Conservation (phyloP, 192 early-diverging fungal species). For the Linderina pennispora region DNA sequence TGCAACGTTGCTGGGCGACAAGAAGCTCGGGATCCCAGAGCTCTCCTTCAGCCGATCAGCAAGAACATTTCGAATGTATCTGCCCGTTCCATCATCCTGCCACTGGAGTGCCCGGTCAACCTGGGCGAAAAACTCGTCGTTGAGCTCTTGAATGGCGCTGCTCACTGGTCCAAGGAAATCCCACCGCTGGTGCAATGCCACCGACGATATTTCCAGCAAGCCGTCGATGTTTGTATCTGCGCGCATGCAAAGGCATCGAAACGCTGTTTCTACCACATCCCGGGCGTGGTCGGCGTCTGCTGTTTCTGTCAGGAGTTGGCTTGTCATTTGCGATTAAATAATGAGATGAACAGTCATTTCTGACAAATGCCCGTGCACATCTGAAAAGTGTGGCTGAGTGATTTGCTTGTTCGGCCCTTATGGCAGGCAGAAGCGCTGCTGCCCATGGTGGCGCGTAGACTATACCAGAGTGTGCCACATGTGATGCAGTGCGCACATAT, state of each 20-base stretch:
- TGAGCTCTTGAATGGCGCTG: background rate
- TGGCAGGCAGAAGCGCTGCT: too few species aligned
- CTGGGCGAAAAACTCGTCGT: conserved; percentile 3
- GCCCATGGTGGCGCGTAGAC: too few species aligned
- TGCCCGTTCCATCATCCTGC: conserved; percentile 9
- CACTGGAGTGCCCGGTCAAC: conserved; percentile 16
- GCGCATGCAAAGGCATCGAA: conserved; percentile 7
- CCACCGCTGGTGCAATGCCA: conserved; percentile 29
- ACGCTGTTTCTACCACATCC: background rate
- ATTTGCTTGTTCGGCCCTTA: too few species aligned
- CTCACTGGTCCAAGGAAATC: conserved; percentile 32
- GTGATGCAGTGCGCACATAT: too few species aligned
- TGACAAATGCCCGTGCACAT: too few species aligned
- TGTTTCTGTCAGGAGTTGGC: too few species aligned
- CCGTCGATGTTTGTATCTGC: conserved; percentile 34
- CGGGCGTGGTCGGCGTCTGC: background rate
- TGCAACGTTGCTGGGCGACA: conserved; percentile 4
- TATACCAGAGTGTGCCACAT: too few species aligned
- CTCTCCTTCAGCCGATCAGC: conserved; percentile 32
- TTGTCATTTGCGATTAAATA: too few species aligned
- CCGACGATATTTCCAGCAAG: conserved; percentile 16
- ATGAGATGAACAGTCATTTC: too few species aligned
- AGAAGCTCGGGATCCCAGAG: conserved; percentile 24
- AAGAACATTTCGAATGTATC: conserved; percentile 23
- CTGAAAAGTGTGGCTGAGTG: too few species aligned